Evolutionary conservation across 225 moss, liverwort and hornwort genomes (phyloP).

Genomic region (Polytrichum commune): DNA sequence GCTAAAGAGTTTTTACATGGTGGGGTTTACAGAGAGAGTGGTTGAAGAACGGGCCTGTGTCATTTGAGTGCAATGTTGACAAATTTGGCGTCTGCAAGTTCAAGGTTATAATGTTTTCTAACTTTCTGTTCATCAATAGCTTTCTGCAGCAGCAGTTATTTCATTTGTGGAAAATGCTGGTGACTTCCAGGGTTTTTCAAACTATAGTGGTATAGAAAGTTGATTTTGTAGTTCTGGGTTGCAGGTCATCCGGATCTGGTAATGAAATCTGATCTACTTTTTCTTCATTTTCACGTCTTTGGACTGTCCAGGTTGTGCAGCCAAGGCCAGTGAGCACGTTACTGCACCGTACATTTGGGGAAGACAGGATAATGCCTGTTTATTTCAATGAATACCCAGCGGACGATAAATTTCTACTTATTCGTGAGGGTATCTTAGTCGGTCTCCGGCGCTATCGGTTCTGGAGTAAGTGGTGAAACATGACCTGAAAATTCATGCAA

Average conservation of each 20-base stretch:
- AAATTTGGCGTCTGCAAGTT: constrained; percentile 53
- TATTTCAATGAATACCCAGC: constrained; percentile 46
- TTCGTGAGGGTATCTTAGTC: constrained; percentile 51
- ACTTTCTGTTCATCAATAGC: background rate
- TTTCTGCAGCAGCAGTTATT: background rate
- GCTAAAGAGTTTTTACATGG: constrained; percentile 5
- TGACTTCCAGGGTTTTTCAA: background rate
- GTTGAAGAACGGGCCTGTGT: constrained; percentile 41
- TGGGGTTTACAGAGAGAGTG: constrained; percentile 41
- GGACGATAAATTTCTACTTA: constrained; percentile 44
- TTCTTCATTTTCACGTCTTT: too few species aligned
- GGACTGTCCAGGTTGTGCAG: constrained; percentile 28
- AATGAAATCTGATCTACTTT: too few species aligned
- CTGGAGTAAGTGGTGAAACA: constrained; percentile 43
- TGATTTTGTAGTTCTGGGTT: too few species aligned
- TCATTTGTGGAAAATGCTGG: background rate
- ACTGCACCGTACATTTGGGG: constrained; percentile 56
- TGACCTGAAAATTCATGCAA: background rate
- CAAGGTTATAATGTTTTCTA: constrained; percentile 33
- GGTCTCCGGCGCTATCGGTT: constrained; percentile 54
- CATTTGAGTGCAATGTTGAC: constrained; percentile 59
- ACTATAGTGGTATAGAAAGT: background rate
- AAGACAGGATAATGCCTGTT: constrained; percentile 55
- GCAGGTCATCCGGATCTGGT: too few species aligned
- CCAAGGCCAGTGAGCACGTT: constrained; percentile 47